Base-by-base conservation (phyloP, 2,329 filamentous ascomycete genomes). In the Fusarium citri region DNA sequence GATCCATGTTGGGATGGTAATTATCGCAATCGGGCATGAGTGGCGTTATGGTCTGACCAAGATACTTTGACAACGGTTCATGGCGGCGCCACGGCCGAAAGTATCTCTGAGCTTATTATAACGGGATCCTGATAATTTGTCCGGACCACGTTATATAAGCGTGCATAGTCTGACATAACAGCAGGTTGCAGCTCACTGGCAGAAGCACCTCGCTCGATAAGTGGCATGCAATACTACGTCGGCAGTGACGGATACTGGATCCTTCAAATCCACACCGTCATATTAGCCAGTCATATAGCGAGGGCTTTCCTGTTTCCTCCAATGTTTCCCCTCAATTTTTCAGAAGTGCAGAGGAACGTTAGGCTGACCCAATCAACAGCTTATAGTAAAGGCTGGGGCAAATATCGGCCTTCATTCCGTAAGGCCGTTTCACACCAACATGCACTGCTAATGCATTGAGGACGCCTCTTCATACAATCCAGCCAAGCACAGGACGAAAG, bases 151-250 rank as follows among this genome's bases (percentile, higher is more conserved):
- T 53, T 42, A 42, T 42, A 37, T 53, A 53, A 53, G 34, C 34
- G 9, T 42, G 34, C 34, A 53, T 42, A 41, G 34, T 51, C 55
- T 37, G 43, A 60, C 58, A 42, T n/a, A 37, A 37, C 34, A 37
- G 18, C 34, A 37, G 34, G 28, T 30, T 30, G 28, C 12, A 30
- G 28, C 28, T 30, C 28, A 30, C 28, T 37, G 34, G 22, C 34
- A 60, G 26, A 61, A 20, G 58, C 10, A 43, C n/a, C 18, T 28
- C 18, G 55, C 23, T 34, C n/a, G 25, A 60, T 23, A 15, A 4
- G 55, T 47, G 30, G 51, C 18, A 60, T 37, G 57, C 45, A 42
- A 51, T 61, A n/a, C 58, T 28, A 61, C 58, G 5, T 51, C 55
- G 55, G 43, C 30, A 23, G 16, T 14, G 49, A 28, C 18, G 31